Percentiles rank a stretch among this genome's conserved stretches.
These are phyloP conservation scores for Coniochaeta sp. DNA, from an alignment of 2,329 filamentous ascomycete genomes.

Conservation along the genomic window DNA sequence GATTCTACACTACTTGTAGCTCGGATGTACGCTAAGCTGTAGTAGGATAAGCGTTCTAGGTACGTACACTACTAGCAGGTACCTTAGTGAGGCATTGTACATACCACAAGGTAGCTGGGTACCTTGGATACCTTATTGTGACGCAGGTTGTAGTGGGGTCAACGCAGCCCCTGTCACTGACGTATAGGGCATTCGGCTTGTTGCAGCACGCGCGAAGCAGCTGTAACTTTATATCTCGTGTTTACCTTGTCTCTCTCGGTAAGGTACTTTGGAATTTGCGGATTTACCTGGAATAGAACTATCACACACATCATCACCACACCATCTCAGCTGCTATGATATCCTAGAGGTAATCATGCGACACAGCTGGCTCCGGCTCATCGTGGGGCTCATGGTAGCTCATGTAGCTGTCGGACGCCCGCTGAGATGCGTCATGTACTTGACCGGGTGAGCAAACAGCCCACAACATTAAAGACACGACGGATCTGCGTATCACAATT, in stretches of 20 bases:
- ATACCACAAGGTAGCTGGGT: too few relatives aligned
- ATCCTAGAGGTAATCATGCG: slow-evolving; percentile 2
- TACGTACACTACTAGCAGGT: too few relatives aligned
- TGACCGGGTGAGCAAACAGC: slow-evolving; percentile 33
- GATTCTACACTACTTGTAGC: background rate
- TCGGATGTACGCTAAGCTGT: background rate
- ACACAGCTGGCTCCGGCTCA: slow-evolving; percentile 5
- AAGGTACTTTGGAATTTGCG: too few relatives aligned
- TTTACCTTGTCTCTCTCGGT: too few relatives aligned
- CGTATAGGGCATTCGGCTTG: background rate
- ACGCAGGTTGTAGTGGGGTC: too few relatives aligned
- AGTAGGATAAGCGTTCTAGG: background rate
- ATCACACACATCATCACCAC: background rate
- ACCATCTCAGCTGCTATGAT: background rate
- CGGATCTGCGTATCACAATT: background rate
- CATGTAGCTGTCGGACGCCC: slow-evolving; percentile 5
- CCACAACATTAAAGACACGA: background rate
- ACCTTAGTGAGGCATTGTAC: too few relatives aligned
- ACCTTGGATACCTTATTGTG: too few relatives aligned
- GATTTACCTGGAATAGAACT: background rate
- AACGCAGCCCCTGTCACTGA: background rate
- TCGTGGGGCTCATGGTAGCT: slow-evolving; percentile 4
- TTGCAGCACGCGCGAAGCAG: too few relatives aligned
- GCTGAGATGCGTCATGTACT: slow-evolving; percentile 35
- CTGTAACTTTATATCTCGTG: too few relatives aligned